Base-by-base conservation (phyloP, 2,329 filamentous ascomycete genomes). In the Colletotrichum echinochloae region DNA sequence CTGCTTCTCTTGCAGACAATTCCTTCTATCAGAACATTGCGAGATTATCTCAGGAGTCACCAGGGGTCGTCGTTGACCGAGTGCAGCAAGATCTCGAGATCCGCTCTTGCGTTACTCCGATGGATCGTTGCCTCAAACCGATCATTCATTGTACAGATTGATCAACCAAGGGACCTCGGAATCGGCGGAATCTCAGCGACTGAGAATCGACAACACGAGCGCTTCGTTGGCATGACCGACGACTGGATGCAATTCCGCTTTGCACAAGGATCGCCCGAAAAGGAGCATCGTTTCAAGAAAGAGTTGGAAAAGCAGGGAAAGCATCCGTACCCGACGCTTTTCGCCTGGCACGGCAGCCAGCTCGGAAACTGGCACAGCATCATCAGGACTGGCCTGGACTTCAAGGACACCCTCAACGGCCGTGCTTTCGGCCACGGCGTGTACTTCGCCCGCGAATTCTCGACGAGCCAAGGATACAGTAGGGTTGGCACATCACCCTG, bases 111-210 rank as follows among this genome's bases (percentile, higher is more conserved):
- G 26, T 80, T 97, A 0, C 82, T 98, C 26, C 88, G 93, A 61
- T 98, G 95, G 95, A 93, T 97, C 71, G 89, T 98, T 68, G 93
- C 94, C 0, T 97, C 94, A 0, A 97, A 97, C 75, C 87, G 94
- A 55, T 95, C 95, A 0, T 95, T 91, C 74, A 96, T 98, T 71
- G 85, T 95, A 55, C 90, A 95, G 74, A 90, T 96, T 20, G 89
- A 91, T 12, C 64, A 73, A 52, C 80, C 81, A 11, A 76, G 71
- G 18, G 61, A 66, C 12, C 54, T 49, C 11, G 66, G 71, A n/a
- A 28, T 60, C 7, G 54, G 46, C 14, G 46, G 26, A 23, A 23
- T 41, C 48, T 23, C 39, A 30, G 59, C 41, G 35, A 44, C 57
- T 16, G 49, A 35, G 2, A 55, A 61, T 63, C 72, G 59, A 76